Percentiles rank a stretch among this genome's conserved stretches.
phyloP scores from a whole-genome alignment of 352 stramenopile species.

The Globisporangium camurandrum region DNA sequence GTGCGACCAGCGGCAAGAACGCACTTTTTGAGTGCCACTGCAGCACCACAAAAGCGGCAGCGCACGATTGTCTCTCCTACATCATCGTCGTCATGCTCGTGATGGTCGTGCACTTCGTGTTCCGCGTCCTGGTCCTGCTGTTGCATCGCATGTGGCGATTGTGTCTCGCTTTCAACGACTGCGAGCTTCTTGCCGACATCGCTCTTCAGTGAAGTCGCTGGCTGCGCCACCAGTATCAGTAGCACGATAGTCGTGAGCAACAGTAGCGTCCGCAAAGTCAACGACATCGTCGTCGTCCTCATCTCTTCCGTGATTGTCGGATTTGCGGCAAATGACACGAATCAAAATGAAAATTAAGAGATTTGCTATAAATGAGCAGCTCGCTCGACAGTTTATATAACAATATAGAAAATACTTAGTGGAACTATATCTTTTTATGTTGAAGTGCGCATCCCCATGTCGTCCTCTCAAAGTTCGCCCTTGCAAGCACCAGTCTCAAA shows the following conservation, averaged over 20 bases:
- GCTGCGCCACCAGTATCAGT: background rate
- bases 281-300: background rate
- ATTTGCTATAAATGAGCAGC: no score
- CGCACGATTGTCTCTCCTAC: constrained; percentile 35
- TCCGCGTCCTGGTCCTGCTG: background rate
- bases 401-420: no score
- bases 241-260: background rate
- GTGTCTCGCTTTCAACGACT: background rate
- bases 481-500: no score
- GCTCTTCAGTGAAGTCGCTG: constrained; percentile 1
- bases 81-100: constrained; percentile 10
- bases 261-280: background rate
- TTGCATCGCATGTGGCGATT: background rate
- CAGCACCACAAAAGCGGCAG: constrained; percentile 71
- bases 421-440: no score
- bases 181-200: constrained; percentile 3
- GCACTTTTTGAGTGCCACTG: constrained; percentile 59
- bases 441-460: no score
- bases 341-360: no score
- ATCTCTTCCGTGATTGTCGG: no score
- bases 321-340: no score
- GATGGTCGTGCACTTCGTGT: constrained; percentile 8
- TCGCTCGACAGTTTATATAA: no score
- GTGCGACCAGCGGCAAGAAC: background rate
- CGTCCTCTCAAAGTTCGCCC: no score